These are phyloP conservation scores for Collybia nuda DNA, from an alignment of 768 basidiomycete species.

Conservation along the genomic window DNA sequence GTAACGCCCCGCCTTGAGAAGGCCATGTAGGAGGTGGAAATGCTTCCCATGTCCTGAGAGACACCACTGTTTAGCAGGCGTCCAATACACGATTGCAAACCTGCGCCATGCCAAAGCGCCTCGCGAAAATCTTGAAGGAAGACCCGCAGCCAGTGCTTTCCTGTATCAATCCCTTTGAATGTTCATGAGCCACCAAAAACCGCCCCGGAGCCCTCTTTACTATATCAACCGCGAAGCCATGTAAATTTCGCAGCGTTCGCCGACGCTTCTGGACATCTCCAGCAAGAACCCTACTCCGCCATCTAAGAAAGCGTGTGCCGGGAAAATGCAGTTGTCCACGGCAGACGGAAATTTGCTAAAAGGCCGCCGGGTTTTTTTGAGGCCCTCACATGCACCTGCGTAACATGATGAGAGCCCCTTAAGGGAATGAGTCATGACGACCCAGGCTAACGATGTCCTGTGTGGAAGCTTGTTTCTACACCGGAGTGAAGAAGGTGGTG, in stretches of 20 bases:
- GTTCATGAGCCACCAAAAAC: conserved; percentile 4
- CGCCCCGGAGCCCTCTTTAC: conserved; percentile 8
- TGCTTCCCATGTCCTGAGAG: conserved; percentile 3
- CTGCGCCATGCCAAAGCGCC: conserved; percentile 27
- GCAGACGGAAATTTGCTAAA: conserved; percentile 47
- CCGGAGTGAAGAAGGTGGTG: conserved; percentile 1
- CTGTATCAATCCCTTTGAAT: conserved; percentile 27
- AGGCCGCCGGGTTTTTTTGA: conserved; percentile 55
- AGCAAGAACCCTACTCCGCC: conserved; percentile 16
- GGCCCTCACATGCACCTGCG: conserved; percentile 15
- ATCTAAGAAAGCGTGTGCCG: conserved; percentile 16
- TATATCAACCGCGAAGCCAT: conserved; percentile 45
- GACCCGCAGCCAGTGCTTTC: conserved; percentile 20
- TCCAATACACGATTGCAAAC: conserved; percentile 5
- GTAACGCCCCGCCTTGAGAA: conserved; percentile 11
- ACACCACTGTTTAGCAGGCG: conserved; percentile 5
- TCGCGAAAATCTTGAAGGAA: conserved; percentile 6
- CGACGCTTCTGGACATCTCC: conserved; percentile 50
- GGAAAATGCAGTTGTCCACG: conserved; percentile 42
- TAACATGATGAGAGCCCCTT: conserved; percentile 23
- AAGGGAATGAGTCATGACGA: conserved; percentile 41
- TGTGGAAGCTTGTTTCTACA: conserved; percentile 33
- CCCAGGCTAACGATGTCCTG: conserved; percentile 39
- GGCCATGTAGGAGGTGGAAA: not conserved
- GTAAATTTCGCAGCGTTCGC: conserved; percentile 49